Base-by-base conservation (phyloP, 345 rosid genomes). In the Balakata baccata region DNA sequence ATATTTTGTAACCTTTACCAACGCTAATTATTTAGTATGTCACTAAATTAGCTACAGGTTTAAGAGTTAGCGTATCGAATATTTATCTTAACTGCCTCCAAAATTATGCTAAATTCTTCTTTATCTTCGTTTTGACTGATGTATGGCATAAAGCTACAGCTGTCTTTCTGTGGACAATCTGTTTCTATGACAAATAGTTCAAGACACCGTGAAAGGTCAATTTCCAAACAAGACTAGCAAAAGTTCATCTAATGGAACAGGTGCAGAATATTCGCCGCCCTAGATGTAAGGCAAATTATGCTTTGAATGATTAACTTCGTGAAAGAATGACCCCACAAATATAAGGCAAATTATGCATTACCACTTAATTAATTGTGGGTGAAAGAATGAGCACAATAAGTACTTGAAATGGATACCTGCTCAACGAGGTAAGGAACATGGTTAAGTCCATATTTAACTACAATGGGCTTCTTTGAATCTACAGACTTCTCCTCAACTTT, bases 141-240 rank as follows among this genome's bases (percentile, higher is more conserved):
- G 91, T 90, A 82, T 87, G 75, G 80, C 96, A 92, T 83, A 92
- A 82, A 34, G 84, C 91, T 0, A 94, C 78, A 0, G 92, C 91
- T 52, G 96, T 89, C 69, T 92, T 89, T 84, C 88, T 80, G 83
- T 90, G 92, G 45, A 89, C 94, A 78, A 92, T 83, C 96, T 88
- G 78, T 22, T 60, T 39, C 56, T n/a, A 56, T 0, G 14, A 41
- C 25, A 0, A 12, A 12, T 46, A 8, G 34, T 11, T 60, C 20
- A 7, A 51, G 3, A 8, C 51, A 34, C 2, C 4, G 46, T 34
- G 54, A 58, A 56, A 12, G 25, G 12, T 58, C 1, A 34, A 13
- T n/a, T 50, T 25, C 43, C 23, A 56, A 64, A 38, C 11, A 22
- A 16, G 17, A 22, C 1, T 16, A 49, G 37, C 1, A 37, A 67